Percentiles rank a stretch among this genome's conserved stretches.
Evolutionary conservation across 345 rosid species (phyloP).

Genomic region (Eucalyptus erythrocorys): DNA sequence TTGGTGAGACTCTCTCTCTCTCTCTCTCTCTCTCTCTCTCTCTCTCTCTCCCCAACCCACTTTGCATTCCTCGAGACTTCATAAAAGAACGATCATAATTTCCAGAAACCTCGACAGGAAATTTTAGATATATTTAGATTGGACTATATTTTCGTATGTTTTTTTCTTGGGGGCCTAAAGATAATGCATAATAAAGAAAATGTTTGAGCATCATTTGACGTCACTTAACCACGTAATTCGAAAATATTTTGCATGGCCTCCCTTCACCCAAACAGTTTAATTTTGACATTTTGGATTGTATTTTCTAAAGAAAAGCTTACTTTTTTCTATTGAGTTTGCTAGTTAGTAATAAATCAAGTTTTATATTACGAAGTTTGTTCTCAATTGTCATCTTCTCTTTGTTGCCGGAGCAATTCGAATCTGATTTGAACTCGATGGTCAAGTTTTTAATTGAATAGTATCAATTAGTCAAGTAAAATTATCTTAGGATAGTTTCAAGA

Average conservation of each 20-base stretch:
- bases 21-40: background rate
- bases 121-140: background rate
- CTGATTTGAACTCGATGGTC: background rate
- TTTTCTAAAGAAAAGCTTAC: background rate
- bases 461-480: background rate
- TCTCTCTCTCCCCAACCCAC: background rate
- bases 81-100: background rate
- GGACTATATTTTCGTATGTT: background rate
- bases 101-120: background rate
- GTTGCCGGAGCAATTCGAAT: background rate
- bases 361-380: background rate
- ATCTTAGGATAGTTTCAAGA: background rate
- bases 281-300: background rate
- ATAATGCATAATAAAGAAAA: background rate
- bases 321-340: background rate
- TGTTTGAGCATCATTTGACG: background rate
- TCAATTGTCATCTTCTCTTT: background rate
- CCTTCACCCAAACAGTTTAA: background rate
- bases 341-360: background rate
- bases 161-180: background rate
- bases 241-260: background rate
- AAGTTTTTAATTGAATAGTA: background rate
- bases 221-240: background rate
- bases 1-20: conserved; percentile 27
- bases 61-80: background rate